Percentiles rank a stretch among this genome's conserved stretches.
phyloP scores from a whole-genome alignment of 371 early-diverging fungal species.

The Fennellomyces sp. region DNA sequence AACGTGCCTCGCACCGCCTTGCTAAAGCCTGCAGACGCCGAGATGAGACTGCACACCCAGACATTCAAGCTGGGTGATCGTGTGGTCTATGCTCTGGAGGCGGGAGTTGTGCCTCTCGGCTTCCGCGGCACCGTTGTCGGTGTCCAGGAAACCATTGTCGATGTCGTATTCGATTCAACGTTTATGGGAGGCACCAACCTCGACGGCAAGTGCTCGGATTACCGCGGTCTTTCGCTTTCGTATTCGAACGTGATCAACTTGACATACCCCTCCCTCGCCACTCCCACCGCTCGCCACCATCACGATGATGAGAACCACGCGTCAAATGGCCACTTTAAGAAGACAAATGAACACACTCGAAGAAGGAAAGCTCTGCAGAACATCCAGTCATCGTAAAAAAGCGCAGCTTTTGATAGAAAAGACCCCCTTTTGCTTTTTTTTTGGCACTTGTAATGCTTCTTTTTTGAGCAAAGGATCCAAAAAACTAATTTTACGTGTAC shows the following conservation, averaged over 20 bases:
- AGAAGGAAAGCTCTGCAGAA: no score
- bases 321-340: no score
- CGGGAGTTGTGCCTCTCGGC: constrained; percentile 81
- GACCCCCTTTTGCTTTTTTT: no score
- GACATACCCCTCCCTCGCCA: constrained; percentile 33
- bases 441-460: no score
- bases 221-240: constrained; percentile 70
- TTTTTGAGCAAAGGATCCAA: background rate
- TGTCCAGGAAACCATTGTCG: constrained; percentile 70
- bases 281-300: no score
- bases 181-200: constrained; percentile 84
- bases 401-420: no score
- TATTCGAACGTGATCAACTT: constrained; percentile 65
- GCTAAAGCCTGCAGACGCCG: constrained; percentile 81
- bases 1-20: constrained; percentile 69
- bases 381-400: no score
- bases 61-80: constrained; percentile 88
- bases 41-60: constrained; percentile 72
- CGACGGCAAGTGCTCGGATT: constrained; percentile 73
- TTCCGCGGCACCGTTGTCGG: constrained; percentile 86
- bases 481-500: constrained; percentile 30
- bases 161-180: constrained; percentile 84
- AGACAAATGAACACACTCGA: no score
- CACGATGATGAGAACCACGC: no score
- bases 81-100: constrained; percentile 76